Conservation (phyloP, 495 filamentous ascomycete genomes). For the Sphaerosporella brunnea region DNA sequence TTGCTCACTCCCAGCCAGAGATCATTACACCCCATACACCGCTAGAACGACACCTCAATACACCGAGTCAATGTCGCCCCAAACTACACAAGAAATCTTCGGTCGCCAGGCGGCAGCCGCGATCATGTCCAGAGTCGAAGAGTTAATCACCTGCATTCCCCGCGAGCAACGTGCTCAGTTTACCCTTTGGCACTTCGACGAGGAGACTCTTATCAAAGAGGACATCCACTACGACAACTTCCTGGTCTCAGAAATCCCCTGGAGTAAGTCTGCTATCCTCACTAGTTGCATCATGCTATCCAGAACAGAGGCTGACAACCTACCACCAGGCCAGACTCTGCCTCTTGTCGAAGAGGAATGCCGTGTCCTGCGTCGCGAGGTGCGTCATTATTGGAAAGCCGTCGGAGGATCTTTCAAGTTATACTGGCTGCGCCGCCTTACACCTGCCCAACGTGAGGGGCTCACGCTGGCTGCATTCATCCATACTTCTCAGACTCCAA, state of each 20-base stretch:
- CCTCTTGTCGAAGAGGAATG: no score
- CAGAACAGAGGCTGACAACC: no score
- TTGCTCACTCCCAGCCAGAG: no score
- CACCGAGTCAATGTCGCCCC: no score
- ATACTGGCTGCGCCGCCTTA: slow-evolving; percentile 3
- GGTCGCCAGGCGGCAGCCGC: background rate
- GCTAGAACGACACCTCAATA: no score
- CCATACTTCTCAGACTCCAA: background rate
- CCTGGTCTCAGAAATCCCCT: background rate
- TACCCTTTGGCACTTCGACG: slow-evolving; percentile 1
- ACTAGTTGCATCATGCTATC: background rate
- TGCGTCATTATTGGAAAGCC: slow-evolving; percentile 3
- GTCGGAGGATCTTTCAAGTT: slow-evolving; percentile 1
- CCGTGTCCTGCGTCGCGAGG: background rate
- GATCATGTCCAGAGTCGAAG: background rate
- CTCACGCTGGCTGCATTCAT: slow-evolving; percentile 3
- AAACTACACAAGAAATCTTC: slow-evolving; percentile 1
- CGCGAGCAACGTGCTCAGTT: background rate
- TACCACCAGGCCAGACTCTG: no score
- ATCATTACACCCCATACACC: no score
- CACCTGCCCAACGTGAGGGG: slow-evolving; percentile 4
- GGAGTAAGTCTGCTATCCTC: no score
- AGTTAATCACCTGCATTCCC: background rate
- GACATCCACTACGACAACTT: slow-evolving; percentile 5
- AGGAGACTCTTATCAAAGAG: slow-evolving; percentile 1